Conservation (phyloP, 2,329 filamentous ascomycete species). For the Colletotrichum musae region DNA sequence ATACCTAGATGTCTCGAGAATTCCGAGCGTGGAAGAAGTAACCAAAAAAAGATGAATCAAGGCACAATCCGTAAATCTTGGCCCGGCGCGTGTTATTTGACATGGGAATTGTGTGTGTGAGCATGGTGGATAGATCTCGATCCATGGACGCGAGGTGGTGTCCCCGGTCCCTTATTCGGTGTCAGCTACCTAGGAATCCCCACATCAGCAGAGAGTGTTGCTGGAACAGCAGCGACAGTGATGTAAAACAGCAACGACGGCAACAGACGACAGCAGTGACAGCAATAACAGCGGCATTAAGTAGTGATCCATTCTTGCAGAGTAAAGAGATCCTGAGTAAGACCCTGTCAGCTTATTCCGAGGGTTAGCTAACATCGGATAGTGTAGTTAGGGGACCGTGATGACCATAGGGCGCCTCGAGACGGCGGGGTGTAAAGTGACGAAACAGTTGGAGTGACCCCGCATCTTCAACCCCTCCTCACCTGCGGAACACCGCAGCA, state of each 20-base stretch:
- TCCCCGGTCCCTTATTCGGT: no score
- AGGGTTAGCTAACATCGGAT: no score
- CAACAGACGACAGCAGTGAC: no score
- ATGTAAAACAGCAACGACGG: no score
- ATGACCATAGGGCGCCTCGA: neutral
- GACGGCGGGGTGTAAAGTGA: neutral
- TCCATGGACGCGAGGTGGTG: neutral
- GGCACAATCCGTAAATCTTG: neutral
- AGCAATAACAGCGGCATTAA: no score
- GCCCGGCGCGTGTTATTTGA: neutral
- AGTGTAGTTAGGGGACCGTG: no score
- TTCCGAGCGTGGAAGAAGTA: neutral
- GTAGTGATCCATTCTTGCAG: no score
- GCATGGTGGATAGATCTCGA: neutral
- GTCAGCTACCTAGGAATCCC: no score
- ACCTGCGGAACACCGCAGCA: neutral
- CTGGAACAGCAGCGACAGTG: no score
- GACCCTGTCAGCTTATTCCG: no score
- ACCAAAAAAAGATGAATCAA: slow-evolving; percentile 1
- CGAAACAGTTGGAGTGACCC: neutral
- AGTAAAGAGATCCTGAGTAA: no score
- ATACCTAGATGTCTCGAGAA: neutral
- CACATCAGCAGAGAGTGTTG: no score
- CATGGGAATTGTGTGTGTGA: neutral
- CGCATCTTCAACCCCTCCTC: slow-evolving; percentile 14